These are phyloP conservation scores for Anisodus tanguticus DNA, from an alignment of 257 asterid species.

Conservation along the genomic window DNA sequence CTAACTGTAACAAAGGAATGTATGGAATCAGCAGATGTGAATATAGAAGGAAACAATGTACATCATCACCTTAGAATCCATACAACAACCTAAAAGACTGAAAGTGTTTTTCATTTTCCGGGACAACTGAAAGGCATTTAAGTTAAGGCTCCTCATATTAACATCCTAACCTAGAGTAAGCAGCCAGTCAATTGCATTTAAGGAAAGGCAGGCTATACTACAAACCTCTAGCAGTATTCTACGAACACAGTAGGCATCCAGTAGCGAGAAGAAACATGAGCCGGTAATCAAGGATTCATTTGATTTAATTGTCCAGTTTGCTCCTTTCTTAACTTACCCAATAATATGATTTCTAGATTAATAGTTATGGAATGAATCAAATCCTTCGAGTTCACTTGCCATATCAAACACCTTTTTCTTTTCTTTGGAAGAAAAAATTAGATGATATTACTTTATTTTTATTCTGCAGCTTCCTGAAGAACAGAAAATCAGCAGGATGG, in stretches of 20 bases:
- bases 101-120: background rate
- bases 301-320: background rate
- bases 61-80: slow-evolving; percentile 10
- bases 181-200: background rate
- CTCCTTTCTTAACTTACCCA: background rate
- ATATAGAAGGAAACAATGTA: background rate
- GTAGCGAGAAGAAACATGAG: background rate
- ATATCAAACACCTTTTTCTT: background rate
- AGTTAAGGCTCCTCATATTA: slow-evolving; percentile 7
- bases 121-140: slow-evolving; percentile 1
- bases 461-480: background rate
- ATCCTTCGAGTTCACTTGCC: background rate
- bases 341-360: background rate
- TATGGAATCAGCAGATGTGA: too few relatives aligned
- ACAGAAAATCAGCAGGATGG: background rate
- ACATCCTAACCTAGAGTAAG: background rate
- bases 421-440: background rate
- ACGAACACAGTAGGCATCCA: background rate
- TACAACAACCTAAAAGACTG: slow-evolving; percentile 13
- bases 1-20: background rate
- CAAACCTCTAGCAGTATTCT: slow-evolving; percentile 2
- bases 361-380: background rate
- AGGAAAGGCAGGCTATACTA: background rate
- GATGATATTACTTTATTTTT: background rate
- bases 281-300: background rate